Conservation (phyloP, 345 rosid species). For the Populus pruinosa region DNA sequence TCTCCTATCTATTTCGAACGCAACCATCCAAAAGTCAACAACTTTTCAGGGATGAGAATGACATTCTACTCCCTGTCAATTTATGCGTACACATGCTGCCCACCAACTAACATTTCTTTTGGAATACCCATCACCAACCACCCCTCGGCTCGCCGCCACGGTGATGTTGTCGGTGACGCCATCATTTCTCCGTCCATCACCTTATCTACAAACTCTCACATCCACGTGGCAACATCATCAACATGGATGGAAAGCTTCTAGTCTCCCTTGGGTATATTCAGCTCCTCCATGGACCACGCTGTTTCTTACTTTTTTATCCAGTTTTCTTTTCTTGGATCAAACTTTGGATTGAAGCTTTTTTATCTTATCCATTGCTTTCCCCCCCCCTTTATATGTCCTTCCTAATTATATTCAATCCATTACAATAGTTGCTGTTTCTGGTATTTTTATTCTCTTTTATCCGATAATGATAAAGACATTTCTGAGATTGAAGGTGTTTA, state of each 20-base stretch:
- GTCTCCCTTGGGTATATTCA: slow-evolving; percentile 19
- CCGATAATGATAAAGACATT: too few relatives aligned
- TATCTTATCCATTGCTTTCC: not conserved
- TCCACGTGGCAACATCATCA: slow-evolving; percentile 23
- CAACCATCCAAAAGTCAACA: too few relatives aligned
- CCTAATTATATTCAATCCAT: not conserved
- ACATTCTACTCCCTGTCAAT: not conserved
- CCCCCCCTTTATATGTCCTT: not conserved
- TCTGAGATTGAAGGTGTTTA: too few relatives aligned
- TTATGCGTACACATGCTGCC: not conserved
- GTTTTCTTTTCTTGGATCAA: not conserved
- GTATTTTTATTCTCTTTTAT: too few relatives aligned
- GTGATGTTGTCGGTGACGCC: slow-evolving; percentile 9
- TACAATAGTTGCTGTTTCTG: too few relatives aligned
- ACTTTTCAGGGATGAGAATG: slow-evolving; percentile 20
- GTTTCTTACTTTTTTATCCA: not conserved
- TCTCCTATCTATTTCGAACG: too few relatives aligned
- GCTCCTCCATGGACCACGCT: slow-evolving; percentile 16
- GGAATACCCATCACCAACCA: not conserved
- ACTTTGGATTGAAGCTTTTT: not conserved
- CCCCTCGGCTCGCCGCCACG: not conserved
- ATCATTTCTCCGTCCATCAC: not conserved
- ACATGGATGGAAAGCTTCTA: not conserved
- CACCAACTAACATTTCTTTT: not conserved
- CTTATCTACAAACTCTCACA: slow-evolving; percentile 18